Percentiles rank a stretch among this genome's conserved stretches.
phyloP scores from a whole-genome alignment of 371 early-diverging fungal species.

The Coemansia sp. region DNA sequence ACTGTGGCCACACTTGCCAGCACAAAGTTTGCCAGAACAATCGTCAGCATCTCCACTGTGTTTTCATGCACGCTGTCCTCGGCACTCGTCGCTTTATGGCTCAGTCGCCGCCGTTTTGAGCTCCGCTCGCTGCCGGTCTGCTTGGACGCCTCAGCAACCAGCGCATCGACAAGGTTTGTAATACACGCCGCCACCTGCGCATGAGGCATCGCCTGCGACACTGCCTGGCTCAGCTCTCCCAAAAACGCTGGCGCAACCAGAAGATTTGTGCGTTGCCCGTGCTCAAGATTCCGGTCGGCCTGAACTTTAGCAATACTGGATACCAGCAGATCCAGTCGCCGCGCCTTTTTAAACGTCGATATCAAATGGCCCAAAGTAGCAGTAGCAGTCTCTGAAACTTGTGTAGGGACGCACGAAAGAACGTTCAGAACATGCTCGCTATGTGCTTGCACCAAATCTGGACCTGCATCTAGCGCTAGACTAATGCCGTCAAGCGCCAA shows the following conservation, averaged over 20 bases:
- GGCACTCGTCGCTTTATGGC: not conserved
- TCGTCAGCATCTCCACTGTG: constrained; percentile 10
- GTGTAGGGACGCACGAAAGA: constrained; percentile 12
- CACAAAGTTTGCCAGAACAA: constrained; percentile 22
- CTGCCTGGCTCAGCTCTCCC: constrained; percentile 9
- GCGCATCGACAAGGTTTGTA: constrained; percentile 10
- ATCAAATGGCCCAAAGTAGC: constrained; percentile 17
- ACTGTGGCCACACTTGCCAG: constrained; percentile 18
- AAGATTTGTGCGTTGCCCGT: constrained; percentile 3
- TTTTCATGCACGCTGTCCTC: not conserved
- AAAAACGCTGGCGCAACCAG: constrained; percentile 17
- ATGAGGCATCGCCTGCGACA: constrained; percentile 41
- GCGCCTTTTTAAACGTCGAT: constrained; percentile 20
- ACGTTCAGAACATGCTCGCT: constrained; percentile 14
- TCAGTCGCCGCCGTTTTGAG: constrained; percentile 29
- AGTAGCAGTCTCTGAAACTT: not conserved
- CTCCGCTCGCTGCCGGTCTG: not conserved
- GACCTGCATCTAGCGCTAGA: constrained; percentile 33
- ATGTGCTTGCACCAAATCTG: constrained; percentile 17
- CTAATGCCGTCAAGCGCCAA: constrained; percentile 22
- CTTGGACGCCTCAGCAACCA: constrained; percentile 2
- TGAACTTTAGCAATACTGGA: constrained; percentile 7
- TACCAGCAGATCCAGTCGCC: constrained; percentile 33
- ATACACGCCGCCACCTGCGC: constrained; percentile 17
- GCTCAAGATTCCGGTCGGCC: not conserved